Percentiles rank a stretch among this genome's conserved stretches.
phyloP scores from a whole-genome alignment of 371 early-diverging fungal genomes.

The Rhizopus arrhizus region DNA sequence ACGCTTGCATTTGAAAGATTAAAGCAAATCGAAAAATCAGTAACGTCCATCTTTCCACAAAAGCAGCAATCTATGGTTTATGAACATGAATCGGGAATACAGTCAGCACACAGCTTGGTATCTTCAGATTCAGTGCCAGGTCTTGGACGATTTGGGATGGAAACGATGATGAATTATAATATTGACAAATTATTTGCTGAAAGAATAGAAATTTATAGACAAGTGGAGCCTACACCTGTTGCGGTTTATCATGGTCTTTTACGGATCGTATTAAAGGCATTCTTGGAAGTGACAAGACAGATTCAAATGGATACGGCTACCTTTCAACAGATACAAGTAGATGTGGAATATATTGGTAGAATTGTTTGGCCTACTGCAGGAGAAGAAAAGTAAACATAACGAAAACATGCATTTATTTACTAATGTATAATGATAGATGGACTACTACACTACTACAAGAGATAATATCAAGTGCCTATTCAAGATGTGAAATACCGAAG shows the following conservation, averaged over 20 bases:
- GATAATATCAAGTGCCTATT: conserved; percentile 56
- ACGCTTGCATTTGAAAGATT: conserved; percentile 14
- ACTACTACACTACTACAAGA: conserved; percentile 57
- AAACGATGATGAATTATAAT: conserved; percentile 50
- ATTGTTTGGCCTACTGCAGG: conserved; percentile 47
- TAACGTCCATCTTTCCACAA: conserved; percentile 32
- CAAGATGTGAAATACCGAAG: conserved; percentile 19
- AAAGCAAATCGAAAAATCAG: conserved; percentile 28
- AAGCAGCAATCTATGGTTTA: not conserved
- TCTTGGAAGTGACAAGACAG: conserved; percentile 57
- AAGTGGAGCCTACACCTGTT: conserved; percentile 56
- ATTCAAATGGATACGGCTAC: conserved; percentile 44
- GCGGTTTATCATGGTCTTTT: conserved; percentile 58
- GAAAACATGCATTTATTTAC: not conserved
- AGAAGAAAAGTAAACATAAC: conserved; percentile 43
- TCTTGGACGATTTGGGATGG: not conserved
- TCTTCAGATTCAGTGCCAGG: conserved; percentile 21
- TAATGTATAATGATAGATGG: conserved; percentile 37
- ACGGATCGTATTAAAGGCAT: conserved; percentile 63
- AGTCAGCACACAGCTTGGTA: conserved; percentile 11
- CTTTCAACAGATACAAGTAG: conserved; percentile 65
- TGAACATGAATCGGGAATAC: not conserved
- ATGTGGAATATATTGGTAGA: conserved; percentile 58
- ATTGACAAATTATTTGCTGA: conserved; percentile 76
- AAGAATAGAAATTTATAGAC: conserved; percentile 62